phyloP scores from a whole-genome alignment of 2,329 filamentous ascomycete genomes.

The Zopfia rhizophila region DNA sequence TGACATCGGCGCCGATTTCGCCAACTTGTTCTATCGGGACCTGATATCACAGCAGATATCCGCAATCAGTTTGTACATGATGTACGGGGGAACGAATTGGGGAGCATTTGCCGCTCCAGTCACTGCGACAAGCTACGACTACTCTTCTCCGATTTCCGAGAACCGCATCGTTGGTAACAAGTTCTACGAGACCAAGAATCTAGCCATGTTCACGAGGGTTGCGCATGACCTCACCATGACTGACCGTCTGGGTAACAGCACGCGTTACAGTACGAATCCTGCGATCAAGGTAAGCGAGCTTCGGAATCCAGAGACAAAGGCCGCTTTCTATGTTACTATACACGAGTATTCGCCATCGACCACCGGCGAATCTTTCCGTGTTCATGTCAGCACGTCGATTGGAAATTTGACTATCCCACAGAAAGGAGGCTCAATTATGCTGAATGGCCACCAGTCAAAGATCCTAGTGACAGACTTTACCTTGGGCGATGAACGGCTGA shows the following conservation, averaged over 20 bases:
- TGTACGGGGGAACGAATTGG: slow-evolving; percentile 73
- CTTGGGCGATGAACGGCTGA: slow-evolving; percentile 63
- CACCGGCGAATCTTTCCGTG: slow-evolving; percentile 63
- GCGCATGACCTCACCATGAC: slow-evolving; percentile 68
- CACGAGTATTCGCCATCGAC: slow-evolving; percentile 65
- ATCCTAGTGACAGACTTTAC: slow-evolving; percentile 69
- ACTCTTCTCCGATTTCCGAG: slow-evolving; percentile 70
- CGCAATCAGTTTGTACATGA: slow-evolving; percentile 71
- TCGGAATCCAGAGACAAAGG: slow-evolving; percentile 67
- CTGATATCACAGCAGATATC: slow-evolving; percentile 69
- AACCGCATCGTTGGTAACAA: slow-evolving; percentile 68
- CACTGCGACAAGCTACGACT: slow-evolving; percentile 71
- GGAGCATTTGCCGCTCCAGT: slow-evolving; percentile 67
- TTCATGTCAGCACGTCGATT: slow-evolving; percentile 66
- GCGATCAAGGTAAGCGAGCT: slow-evolving; percentile 66
- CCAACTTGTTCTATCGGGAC: slow-evolving; percentile 72
- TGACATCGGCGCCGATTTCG: slow-evolving; percentile 68
- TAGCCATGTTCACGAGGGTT: slow-evolving; percentile 68
- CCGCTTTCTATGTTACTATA: slow-evolving; percentile 68
- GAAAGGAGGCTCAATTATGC: slow-evolving; percentile 58
- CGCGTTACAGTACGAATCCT: slow-evolving; percentile 62
- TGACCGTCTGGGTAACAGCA: slow-evolving; percentile 61
- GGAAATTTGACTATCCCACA: slow-evolving; percentile 66
- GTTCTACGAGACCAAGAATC: slow-evolving; percentile 71
- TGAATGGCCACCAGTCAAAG: slow-evolving; percentile 71